phyloP scores from a whole-genome alignment of 169 alveolate species.

The Neospora caninum region DNA sequence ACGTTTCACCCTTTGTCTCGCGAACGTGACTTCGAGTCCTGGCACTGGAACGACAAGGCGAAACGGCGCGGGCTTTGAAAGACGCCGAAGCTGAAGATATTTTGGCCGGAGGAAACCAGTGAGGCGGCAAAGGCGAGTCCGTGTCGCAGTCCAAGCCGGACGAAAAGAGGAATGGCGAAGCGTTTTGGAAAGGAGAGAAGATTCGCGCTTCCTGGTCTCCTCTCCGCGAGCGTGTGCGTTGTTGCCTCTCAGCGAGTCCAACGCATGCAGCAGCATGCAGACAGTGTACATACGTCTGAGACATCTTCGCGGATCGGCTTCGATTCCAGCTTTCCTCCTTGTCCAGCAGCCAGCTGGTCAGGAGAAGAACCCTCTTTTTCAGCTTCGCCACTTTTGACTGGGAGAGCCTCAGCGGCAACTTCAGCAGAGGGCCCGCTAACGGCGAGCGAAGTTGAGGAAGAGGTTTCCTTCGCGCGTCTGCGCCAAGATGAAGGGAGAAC shows the following conservation, averaged over 20 bases:
- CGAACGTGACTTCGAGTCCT: too few species aligned
- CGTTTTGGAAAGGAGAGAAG: too few species aligned
- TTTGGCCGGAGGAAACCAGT: too few species aligned
- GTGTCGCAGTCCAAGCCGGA: too few species aligned
- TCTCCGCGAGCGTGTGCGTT: neutral
- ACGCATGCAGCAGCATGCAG: neutral
- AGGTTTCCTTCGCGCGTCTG: too few species aligned
- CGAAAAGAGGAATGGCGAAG: too few species aligned
- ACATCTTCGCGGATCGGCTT: neutral
- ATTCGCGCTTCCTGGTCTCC: neutral
- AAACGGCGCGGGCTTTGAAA: too few species aligned
- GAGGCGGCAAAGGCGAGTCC: too few species aligned
- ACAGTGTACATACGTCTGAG: neutral
- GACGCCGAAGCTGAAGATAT: too few species aligned
- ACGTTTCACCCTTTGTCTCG: too few species aligned
- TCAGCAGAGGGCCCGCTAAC: neutral
- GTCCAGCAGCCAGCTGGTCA: neutral
- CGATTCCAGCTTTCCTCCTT: neutral
- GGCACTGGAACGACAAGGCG: too few species aligned
- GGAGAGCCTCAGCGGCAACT: neutral
- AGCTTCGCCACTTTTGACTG: neutral
- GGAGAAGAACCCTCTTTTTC: neutral
- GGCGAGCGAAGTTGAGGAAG: neutral
- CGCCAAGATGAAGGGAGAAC: too few species aligned
- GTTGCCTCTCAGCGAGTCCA: neutral